These are phyloP conservation scores for Calonectria fujianensis DNA, from an alignment of 2,329 filamentous ascomycete species.

Conservation along the genomic window DNA sequence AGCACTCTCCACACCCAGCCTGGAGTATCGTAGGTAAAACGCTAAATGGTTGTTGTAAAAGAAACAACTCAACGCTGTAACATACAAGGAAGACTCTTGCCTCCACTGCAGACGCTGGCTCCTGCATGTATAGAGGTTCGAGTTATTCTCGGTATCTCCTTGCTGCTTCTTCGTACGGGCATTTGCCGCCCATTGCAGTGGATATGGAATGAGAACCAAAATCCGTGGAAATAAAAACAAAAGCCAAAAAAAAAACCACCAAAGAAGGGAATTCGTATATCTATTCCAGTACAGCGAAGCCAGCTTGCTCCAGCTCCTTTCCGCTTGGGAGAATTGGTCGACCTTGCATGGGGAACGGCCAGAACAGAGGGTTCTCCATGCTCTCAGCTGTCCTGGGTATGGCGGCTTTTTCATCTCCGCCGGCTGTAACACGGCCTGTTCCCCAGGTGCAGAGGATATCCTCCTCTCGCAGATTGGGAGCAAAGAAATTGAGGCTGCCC, in stretches of 20 bases:
- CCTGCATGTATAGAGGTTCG: neutral
- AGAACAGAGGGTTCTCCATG: conserved; percentile 74
- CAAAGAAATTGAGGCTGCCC: conserved; percentile 75
- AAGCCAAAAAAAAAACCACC: neutral
- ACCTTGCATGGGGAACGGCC: conserved; percentile 77
- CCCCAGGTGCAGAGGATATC: conserved; percentile 72
- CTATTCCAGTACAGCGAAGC: conserved; percentile 64
- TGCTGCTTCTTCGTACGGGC: neutral
- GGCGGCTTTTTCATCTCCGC: conserved; percentile 36
- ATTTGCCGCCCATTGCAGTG: neutral
- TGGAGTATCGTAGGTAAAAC: conserved; percentile 25
- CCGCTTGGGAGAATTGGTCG: conserved; percentile 72
- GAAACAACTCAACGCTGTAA: conserved; percentile 9
- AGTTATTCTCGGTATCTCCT: neutral
- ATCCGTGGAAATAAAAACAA: conserved; percentile 5
- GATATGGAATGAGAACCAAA: neutral
- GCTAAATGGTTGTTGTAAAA: conserved; percentile 10
- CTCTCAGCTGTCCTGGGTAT: conserved; percentile 59
- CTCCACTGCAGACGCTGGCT: neutral
- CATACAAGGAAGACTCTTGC: neutral
- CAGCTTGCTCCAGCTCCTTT: conserved; percentile 69
- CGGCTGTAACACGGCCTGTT: conserved; percentile 41
- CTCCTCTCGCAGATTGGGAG: conserved; percentile 67
- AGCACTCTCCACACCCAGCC: neutral
- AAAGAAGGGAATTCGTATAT: conserved; percentile 9